Evolutionary conservation across 2,329 filamentous ascomycete species (phyloP), one percentile per base, ranked within the genome.

Genomic region (Ceratocystis papillata): DNA sequence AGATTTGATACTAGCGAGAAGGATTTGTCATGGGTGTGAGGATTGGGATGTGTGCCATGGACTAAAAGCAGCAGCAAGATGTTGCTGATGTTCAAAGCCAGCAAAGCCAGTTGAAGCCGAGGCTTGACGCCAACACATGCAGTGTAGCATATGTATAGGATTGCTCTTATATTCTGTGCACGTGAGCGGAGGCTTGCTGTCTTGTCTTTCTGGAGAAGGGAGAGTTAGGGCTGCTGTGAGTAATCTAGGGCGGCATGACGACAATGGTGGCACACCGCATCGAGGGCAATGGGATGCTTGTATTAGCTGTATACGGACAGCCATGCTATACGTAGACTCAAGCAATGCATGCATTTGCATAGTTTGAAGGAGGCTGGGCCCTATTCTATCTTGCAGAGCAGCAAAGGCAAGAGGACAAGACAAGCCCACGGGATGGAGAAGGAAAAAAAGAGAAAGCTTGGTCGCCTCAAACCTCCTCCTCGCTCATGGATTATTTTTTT

Each of bases 11-110:
- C 25, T 20, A 30, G 33, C 55, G 37, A 59, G 55, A 59, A 59
- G 55, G 55, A 37, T 59, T n/a, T 37, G 28, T 28, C 55, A 59
- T 59, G 55, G 55, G 28, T 59, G 8, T 25, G 22, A 15, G 53
- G 37, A 41, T 41, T 41, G 37, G 37, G 37, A 10, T 37, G 33
- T 37, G 33, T 37, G 33, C 3, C 10, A 10, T 37, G 8, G 10
- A 41, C 37, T 15, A 41, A 15, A 41, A 41, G 37, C 37, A 41
- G 37, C 3, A 41, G 37, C 37, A 41, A 41, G 37, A 15, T 41
- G 37, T 15, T 59, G 55, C 28, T 59, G 55, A 37, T 25, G 15
- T n/a, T 30, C 15, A 5, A 53, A 15, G 53, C 22, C 53, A 57
- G 5, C 48, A 53, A 53, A 53, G 48, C 22, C 22, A 53, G 48